Evolutionary conservation across 1,284 basidiomycete species (phyloP).

Genomic region (Somion occarium): DNA sequence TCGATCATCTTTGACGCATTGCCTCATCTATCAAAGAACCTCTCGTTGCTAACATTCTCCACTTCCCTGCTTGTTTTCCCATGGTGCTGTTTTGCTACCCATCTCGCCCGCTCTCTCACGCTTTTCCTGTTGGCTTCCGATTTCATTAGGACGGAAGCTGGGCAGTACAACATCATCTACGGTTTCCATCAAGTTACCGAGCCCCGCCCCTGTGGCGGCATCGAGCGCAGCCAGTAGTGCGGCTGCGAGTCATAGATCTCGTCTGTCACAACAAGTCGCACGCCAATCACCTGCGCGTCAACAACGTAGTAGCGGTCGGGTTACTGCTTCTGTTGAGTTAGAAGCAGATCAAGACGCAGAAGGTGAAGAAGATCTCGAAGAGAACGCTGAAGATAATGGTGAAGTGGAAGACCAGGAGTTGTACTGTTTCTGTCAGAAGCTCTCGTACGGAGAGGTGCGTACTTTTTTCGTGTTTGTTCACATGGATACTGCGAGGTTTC

Average conservation of each 20-base stretch:
- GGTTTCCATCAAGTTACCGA: slow-evolving; percentile 31
- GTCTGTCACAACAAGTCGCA: slow-evolving; percentile 25
- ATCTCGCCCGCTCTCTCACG: background rate
- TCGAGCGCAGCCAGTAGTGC: slow-evolving; percentile 9
- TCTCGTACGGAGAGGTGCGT: slow-evolving; percentile 59
- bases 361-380: slow-evolving; percentile 25
- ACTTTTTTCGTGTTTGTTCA: slow-evolving; percentile 3
- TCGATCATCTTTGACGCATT: background rate
- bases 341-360: slow-evolving; percentile 39
- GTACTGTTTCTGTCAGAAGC: slow-evolving; percentile 65
- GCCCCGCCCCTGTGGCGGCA: slow-evolving; percentile 27
- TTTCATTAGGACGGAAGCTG: slow-evolving; percentile 22
- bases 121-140: background rate
- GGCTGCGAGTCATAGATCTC: slow-evolving; percentile 19
- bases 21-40: background rate
- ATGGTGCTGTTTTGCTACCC: background rate
- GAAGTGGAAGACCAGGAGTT: slow-evolving; percentile 50
- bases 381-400: slow-evolving; percentile 39
- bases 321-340: slow-evolving; percentile 33
- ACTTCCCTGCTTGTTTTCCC: background rate
- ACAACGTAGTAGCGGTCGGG: slow-evolving; percentile 27
- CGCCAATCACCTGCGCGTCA: slow-evolving; percentile 22
- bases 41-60: background rate
- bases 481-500: background rate
- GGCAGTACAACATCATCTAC: slow-evolving; percentile 14